Conservation (phyloP, 768 basidiomycete species). For the Piloderma croceum region DNA sequence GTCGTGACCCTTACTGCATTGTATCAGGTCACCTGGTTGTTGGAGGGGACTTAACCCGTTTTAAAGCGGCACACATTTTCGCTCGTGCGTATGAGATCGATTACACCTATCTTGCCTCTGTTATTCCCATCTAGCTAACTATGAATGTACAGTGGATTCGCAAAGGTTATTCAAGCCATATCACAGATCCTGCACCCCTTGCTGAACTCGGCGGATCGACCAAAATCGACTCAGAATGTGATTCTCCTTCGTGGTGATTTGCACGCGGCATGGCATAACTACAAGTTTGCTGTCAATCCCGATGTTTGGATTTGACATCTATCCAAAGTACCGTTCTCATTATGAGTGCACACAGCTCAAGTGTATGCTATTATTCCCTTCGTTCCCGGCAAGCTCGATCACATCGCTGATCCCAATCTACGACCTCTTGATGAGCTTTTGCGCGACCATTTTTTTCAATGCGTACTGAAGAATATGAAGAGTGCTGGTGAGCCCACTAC, state of each 20-base stretch:
- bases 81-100: no score
- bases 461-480: constrained; percentile 29
- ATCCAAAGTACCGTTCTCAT: no score
- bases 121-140: constrained; percentile 4
- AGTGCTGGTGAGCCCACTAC: constrained; percentile 23
- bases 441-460: constrained; percentile 28
- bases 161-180: constrained; percentile 14
- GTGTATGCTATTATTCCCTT: no score
- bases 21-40: no score
- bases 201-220: constrained; percentile 11
- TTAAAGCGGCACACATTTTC: no score
- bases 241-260: constrained; percentile 22
- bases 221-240: constrained; percentile 23
- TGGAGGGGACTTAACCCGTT: no score
- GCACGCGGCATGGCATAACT: constrained; percentile 20
- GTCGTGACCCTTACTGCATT: no score
- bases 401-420: constrained; percentile 23
- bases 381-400: constrained; percentile 21
- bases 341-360: no score
- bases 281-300: constrained; percentile 22
- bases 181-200: constrained; percentile 13
- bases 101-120: no score
- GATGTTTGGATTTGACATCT: constrained; percentile 20
- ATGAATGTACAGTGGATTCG: constrained; percentile 13
- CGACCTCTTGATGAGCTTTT: constrained; percentile 30